These are phyloP conservation scores for Sequoiadendron giganteum DNA, from an alignment of 75 land plant genomes.

Conservation along the genomic window DNA sequence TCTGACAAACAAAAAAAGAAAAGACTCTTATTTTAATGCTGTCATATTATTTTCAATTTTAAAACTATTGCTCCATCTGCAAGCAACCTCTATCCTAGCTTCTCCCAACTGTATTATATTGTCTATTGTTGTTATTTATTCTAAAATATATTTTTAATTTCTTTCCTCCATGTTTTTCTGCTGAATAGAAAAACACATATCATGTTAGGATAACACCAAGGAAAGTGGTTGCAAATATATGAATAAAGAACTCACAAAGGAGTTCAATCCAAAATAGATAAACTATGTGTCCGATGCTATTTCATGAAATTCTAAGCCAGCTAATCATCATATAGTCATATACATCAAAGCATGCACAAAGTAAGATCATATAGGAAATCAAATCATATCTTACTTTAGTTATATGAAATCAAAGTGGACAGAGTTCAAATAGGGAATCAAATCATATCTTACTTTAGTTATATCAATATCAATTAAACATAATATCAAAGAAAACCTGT, in stretches of 20 bases:
- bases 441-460: background rate
- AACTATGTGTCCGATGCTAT: background rate
- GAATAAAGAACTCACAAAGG: background rate
- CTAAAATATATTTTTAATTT: background rate
- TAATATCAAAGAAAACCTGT: background rate
- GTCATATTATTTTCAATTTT: background rate
- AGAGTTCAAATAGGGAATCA: background rate
- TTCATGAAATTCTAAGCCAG: background rate
- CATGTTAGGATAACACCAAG: background rate
- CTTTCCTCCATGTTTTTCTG: background rate
- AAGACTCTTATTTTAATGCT: background rate
- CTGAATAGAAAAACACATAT: background rate
- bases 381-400: background rate
- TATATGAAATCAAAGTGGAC: background rate
- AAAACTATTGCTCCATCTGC: background rate
- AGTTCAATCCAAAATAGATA: background rate
- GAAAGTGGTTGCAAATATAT: background rate
- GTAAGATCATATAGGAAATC: background rate
- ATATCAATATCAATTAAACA: background rate
- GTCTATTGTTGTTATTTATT: background rate
- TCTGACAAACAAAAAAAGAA: conserved; percentile 37
- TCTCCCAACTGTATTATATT: background rate
- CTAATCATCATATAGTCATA: background rate
- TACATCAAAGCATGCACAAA: background rate
- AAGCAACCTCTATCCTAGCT: conserved; percentile 1